Evolutionary conservation across 805 yeast species (phyloP).

Genomic region (Saturnispora galanensis): DNA sequence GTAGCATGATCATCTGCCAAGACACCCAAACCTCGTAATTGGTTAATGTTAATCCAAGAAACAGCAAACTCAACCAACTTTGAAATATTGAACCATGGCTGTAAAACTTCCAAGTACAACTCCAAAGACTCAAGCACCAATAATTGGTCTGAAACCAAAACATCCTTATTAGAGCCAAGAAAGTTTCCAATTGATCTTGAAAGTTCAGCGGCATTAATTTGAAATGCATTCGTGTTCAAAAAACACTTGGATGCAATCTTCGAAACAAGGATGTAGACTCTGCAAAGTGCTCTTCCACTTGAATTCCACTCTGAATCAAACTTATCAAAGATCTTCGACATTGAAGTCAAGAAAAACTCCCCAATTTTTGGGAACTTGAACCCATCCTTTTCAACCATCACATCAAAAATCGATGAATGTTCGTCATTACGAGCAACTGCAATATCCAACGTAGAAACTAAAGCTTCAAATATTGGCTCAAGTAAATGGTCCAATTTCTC

Average conservation of each 20-base stretch:
- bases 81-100: constrained; percentile 29
- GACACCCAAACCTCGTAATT: constrained; percentile 45
- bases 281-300: constrained; percentile 53
- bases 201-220: constrained; percentile 20
- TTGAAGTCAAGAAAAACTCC: constrained; percentile 34
- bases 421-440: constrained; percentile 59
- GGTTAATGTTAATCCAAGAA: constrained; percentile 42
- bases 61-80: constrained; percentile 34
- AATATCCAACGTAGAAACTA: constrained; percentile 52
- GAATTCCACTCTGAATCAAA: constrained; percentile 52
- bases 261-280: constrained; percentile 44
- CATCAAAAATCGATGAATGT: constrained; percentile 46
- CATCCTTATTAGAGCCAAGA: constrained; percentile 36
- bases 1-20: constrained; percentile 23
- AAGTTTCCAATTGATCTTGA: constrained; percentile 32
- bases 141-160: constrained; percentile 53
- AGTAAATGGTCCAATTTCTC: constrained; percentile 20
- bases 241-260: constrained; percentile 27
- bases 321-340: constrained; percentile 37
- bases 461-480: constrained; percentile 38
- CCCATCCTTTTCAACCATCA: constrained; percentile 31
- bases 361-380: constrained; percentile 41
- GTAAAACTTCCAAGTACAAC: constrained; percentile 38
- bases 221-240: constrained; percentile 9
- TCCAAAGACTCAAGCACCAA: constrained; percentile 51